phyloP scores from a whole-genome alignment of 768 basidiomycete genomes.

The Pholiota microspora region DNA sequence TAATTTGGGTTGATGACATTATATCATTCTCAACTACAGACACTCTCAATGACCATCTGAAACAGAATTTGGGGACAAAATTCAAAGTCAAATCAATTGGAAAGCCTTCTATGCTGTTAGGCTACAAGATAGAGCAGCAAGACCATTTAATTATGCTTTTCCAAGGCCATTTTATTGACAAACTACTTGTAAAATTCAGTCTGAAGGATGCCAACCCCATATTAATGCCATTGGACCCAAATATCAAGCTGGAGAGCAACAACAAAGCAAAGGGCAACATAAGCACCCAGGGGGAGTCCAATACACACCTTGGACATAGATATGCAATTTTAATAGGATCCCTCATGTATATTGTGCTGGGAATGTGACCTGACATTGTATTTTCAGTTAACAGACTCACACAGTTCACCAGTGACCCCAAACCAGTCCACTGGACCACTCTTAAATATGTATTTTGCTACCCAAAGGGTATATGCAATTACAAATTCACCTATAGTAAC shows the following conservation, averaged over 20 bases:
- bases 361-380: conserved; percentile 18
- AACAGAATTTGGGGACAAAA: conserved; percentile 20
- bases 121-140: conserved; percentile 27
- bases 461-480: conserved; percentile 17
- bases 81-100: conserved; percentile 31
- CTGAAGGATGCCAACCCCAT: conserved; percentile 22
- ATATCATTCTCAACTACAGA: conserved; percentile 21
- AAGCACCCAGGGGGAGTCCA: too few species aligned
- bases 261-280: conserved; percentile 18
- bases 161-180: conserved; percentile 27
- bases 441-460: conserved; percentile 25
- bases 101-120: conserved; percentile 26
- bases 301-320: too few species aligned
- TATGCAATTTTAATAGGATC: conserved; percentile 16
- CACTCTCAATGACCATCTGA: conserved; percentile 12
- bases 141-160: conserved; percentile 23
- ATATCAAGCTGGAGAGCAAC: conserved; percentile 17
- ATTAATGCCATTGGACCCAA: conserved; percentile 22
- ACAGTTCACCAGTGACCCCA: conserved; percentile 17
- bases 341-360: conserved; percentile 18
- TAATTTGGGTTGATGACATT: conserved; percentile 34
- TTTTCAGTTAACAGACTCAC: conserved; percentile 12
- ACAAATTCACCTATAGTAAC: conserved; percentile 24
- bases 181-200: conserved; percentile 22
- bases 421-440: conserved; percentile 29